Conservation (phyloP, 2,329 filamentous ascomycete species). For the Beauveria brongniartii region DNA sequence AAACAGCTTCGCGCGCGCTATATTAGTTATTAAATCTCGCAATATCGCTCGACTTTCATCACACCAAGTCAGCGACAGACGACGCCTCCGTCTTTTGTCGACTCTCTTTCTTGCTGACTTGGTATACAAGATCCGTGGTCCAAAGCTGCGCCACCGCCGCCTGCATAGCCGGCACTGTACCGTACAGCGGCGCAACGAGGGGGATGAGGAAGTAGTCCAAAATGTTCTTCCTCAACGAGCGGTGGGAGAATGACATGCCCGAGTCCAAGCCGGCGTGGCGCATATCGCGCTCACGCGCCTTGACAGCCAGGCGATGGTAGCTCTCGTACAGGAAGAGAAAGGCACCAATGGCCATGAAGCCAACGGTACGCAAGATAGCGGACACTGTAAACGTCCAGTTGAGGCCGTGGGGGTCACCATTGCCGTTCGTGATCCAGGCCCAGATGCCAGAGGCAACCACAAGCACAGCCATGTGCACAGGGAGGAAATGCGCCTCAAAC, state of each 20-base stretch:
- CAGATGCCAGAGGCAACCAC: slow-evolving; percentile 56
- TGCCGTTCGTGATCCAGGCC: slow-evolving; percentile 42
- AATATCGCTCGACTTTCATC: slow-evolving; percentile 13
- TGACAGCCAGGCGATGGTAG: slow-evolving; percentile 56
- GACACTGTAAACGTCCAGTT: slow-evolving; percentile 53
- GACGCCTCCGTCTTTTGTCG: slow-evolving; percentile 40
- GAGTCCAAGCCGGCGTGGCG: slow-evolving; percentile 53
- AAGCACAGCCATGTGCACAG: slow-evolving; percentile 58
- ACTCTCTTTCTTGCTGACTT: slow-evolving; percentile 62
- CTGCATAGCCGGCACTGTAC: slow-evolving; percentile 58
- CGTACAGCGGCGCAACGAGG: slow-evolving; percentile 59
- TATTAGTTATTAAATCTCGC: slow-evolving; percentile 3
- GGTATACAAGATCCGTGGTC: slow-evolving; percentile 60
- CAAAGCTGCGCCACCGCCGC: slow-evolving; percentile 64
- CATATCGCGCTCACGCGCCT: slow-evolving; percentile 58
- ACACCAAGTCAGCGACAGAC: slow-evolving; percentile 38
- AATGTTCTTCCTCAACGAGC: slow-evolving; percentile 46
- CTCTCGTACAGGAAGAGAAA: slow-evolving; percentile 61
- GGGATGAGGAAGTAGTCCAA: slow-evolving; percentile 59
- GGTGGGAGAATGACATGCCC: slow-evolving; percentile 57
- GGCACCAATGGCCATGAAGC: slow-evolving; percentile 54
- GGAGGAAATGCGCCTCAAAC: slow-evolving; percentile 68
- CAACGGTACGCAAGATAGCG: slow-evolving; percentile 49
- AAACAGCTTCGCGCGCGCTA: background rate
- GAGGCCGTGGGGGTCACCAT: slow-evolving; percentile 44